Evolutionary conservation across 306 rosid genomes (phyloP), one percentile per base, ranked within the genome.

Genomic region (Astragalus membranaceus): DNA sequence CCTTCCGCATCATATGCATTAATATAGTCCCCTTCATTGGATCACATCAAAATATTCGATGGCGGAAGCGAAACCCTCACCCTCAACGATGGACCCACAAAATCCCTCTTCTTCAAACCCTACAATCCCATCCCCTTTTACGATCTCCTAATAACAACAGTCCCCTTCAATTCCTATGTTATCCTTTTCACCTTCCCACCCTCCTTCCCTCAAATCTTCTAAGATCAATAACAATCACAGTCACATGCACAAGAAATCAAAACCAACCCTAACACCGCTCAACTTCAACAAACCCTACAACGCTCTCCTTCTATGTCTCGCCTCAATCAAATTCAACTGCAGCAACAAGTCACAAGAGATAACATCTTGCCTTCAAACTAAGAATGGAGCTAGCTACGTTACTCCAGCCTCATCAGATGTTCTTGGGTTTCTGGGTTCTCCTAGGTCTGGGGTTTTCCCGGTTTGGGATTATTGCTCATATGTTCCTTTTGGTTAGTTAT

Each of bases 301-400:
- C 77, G 96, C 62, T 77, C 96, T 0, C 77, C 86, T 64, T 88
- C 95, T 0, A 67, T 88, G 56, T 75, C 87, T 3, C 69, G 90
- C 48, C 51, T 84, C 74, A 90, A 75, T 56, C 99, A 94, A 76
- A 73, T 88, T 41, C 94, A 90, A 52, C 79, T 86, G 52, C 87
- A 77, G 49, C 96, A 89, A 60, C 79, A 79, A 30, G 83, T 81
- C 14, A 75, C 88, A 74, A 78, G 99, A 78, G n/a, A n/a, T n/a
- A n/a, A n/a, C n/a, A n/a, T n/a, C n/a, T n/a, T n/a, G n/a, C n/a
- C n/a, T n/a, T n/a, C n/a, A n/a, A n/a, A n/a, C n/a, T n/a, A n/a
- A n/a, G n/a, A n/a, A n/a, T n/a, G n/a, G n/a, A n/a, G n/a, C n/a
- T n/a, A n/a, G n/a, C n/a, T n/a, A n/a, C n/a, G n/a, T n/a, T n/a